A percentile compares a stretch with the other conserved stretches of the same genome.
Conservation (phyloP, 2,329 filamentous ascomycete species). For the Ambrosiella beaveri region DNA sequence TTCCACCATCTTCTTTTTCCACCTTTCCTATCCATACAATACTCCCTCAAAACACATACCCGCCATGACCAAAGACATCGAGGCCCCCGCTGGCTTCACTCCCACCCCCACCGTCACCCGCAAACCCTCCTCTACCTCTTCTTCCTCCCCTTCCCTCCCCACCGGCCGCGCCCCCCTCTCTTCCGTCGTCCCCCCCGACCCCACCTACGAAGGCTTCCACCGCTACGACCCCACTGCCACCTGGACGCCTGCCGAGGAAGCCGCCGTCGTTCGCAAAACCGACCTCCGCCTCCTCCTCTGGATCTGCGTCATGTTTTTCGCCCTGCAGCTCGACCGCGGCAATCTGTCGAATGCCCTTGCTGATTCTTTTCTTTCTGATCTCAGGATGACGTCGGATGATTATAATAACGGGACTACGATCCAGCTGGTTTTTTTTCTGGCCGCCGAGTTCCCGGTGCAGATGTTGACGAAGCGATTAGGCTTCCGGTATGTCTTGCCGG, state of each 20-base stretch:
- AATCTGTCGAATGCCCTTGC: conserved; percentile 46
- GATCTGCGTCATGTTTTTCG: conserved; percentile 39
- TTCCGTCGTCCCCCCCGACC: conserved; percentile 18
- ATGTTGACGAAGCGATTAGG: conserved; percentile 40
- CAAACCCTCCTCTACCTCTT: neutral
- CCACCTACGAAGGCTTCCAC: conserved; percentile 25
- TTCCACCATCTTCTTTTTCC: neutral
- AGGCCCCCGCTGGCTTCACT: neutral
- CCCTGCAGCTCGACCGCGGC: conserved; percentile 44
- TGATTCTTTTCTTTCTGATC: conserved; percentile 42
- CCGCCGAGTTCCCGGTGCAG: conserved; percentile 41
- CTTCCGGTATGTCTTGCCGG: conserved; percentile 37
- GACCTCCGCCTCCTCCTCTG: conserved; percentile 25
- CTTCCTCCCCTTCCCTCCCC: conserved; percentile 1
- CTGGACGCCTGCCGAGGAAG: conserved; percentile 42
- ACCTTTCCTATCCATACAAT: neutral
- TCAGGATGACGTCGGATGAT: conserved; percentile 30
- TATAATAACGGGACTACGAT: conserved; percentile 43
- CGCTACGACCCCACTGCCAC: conserved; percentile 23
- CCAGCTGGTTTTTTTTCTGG: conserved; percentile 35
- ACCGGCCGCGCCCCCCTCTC: conserved; percentile 5
- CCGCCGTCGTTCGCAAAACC: conserved; percentile 29
- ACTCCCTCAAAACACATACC: neutral
- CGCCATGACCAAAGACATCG: conserved; percentile 8
- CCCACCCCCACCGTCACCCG: neutral